A percentile compares a stretch with the other conserved stretches of the same genome.
Evolutionary conservation across 2,329 filamentous ascomycete genomes (phyloP).

Genomic region (Fusarium sp.): DNA sequence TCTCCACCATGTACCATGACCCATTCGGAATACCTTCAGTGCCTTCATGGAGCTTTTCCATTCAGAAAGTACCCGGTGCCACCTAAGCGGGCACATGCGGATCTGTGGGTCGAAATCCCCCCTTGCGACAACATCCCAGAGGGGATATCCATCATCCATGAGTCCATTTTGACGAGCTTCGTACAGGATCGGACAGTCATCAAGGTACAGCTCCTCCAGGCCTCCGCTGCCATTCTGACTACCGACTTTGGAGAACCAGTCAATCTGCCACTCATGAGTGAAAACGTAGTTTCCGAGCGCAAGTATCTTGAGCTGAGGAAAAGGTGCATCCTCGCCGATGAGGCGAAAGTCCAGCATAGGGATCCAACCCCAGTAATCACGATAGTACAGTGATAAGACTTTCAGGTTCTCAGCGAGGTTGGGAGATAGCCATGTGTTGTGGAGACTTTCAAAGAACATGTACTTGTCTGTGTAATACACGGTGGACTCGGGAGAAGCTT

Average conservation of each 20-base stretch:
- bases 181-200: constrained; percentile 57
- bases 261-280: constrained; percentile 60
- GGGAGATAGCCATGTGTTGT: constrained; percentile 40
- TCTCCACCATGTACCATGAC: background rate
- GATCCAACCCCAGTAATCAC: constrained; percentile 57
- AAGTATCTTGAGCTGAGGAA: constrained; percentile 57
- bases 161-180: constrained; percentile 5
- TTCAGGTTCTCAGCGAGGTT: constrained; percentile 42
- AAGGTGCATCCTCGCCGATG: constrained; percentile 24
- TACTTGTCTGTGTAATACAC: constrained; percentile 21
- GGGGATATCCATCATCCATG: constrained; percentile 15
- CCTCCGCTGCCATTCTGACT: constrained; percentile 21
- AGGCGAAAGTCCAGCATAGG: constrained; percentile 54
- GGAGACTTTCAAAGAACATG: constrained; percentile 40
- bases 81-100: constrained; percentile 2
- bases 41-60: constrained; percentile 27
- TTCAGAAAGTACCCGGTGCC: constrained; percentile 19
- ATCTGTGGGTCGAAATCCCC: background rate
- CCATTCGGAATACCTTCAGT: constrained; percentile 22
- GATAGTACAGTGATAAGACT: constrained; percentile 57
- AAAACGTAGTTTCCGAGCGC: constrained; percentile 59
- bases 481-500: background rate
- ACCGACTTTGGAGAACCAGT: constrained; percentile 59
- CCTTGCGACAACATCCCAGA: fast-evolving
- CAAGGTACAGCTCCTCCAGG: constrained; percentile 58